phyloP scores from a whole-genome alignment of 2,329 filamentous ascomycete species.

The Chrysosphaeria jannelii region DNA sequence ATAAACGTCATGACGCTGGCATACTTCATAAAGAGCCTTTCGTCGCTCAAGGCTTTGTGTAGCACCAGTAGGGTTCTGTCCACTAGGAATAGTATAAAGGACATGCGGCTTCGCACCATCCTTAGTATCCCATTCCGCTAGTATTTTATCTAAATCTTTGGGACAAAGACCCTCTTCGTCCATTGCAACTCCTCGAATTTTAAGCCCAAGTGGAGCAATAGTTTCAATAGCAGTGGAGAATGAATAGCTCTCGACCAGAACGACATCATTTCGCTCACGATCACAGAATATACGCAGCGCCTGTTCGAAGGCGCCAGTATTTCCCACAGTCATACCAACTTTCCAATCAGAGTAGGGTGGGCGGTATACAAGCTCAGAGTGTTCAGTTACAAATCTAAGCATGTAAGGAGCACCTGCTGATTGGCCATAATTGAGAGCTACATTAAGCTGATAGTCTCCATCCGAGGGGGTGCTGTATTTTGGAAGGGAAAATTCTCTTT shows the following conservation, averaged over 20 bases:
- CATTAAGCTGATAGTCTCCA: constrained; percentile 40
- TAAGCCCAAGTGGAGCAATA: constrained; percentile 20
- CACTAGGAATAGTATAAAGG: constrained; percentile 35
- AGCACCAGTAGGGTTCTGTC: constrained; percentile 74
- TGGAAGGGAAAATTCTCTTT: too few species aligned
- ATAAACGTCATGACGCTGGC: constrained; percentile 56
- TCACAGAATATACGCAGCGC: constrained; percentile 54
- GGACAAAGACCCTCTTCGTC: constrained; percentile 24
- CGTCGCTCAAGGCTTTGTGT: constrained; percentile 42
- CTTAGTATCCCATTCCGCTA: constrained; percentile 19
- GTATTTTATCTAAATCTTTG: constrained; percentile 18
- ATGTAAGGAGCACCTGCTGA: constrained; percentile 63
- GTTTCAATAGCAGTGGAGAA: constrained; percentile 45
- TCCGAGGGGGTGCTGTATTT: too few species aligned
- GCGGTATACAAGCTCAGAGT: constrained; percentile 68
- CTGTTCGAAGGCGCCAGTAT: constrained; percentile 63
- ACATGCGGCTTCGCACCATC: constrained; percentile 22
- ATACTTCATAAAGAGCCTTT: constrained; percentile 43
- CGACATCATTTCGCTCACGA: constrained; percentile 35
- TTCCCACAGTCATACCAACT: constrained; percentile 57
- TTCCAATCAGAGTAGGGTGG: constrained; percentile 87
- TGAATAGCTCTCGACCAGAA: constrained; percentile 74
- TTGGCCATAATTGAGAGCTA: constrained; percentile 82
- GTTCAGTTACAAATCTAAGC: constrained; percentile 73
- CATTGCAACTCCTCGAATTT: constrained; percentile 18